Evolutionary conservation across 129 eudicot species (phyloP), one percentile per base, ranked within the genome.

Genomic region (Glebionis coronaria): DNA sequence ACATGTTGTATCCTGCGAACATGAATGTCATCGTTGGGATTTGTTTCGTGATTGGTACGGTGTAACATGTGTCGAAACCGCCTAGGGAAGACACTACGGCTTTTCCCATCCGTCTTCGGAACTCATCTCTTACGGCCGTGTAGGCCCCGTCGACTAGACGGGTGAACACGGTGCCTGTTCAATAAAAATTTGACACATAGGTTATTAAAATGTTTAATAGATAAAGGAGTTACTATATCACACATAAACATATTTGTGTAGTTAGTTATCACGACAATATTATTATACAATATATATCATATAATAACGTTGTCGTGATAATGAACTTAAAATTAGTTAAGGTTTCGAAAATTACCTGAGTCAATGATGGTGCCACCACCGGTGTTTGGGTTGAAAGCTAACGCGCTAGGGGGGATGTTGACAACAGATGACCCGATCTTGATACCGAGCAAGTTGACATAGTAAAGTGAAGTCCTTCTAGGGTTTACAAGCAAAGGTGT

Each of bases 31-130:
- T 94, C 5, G 90, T 73, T 12, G 97, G 97, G 2, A 89, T 66
- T 4, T 79, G 80, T 9, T 53, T 67, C 2, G 65, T 59, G 56
- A 89, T 78, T 0, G 97, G 93, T 29, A 82, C 95, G 0, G 76
- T 75, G 83, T 89, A 94, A 67, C 99, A 94, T 2, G 99, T 94
- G 82, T 94, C 99, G 57, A 94, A 94, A 0, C 97, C 97, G 0
- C 99, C 99, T 1, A 94, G 90, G 1, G 99, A 84, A 0, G 95
- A 60, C 28, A 90, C 90, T 0, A 73, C 74, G 10, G 88, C 88
- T 44, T 76, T 79, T 0, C 94, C 88, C 97, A 94, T 87, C 23
- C 95, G 81, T 5, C 85, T 65, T 25, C 95, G 65, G 71, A 94
- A 80, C 63, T 94, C 99, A 70, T 86, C 75, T 38, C 97, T 47